Evolutionary conservation across 768 basidiomycete species (phyloP).

Genomic region (Trametes coccinea): DNA sequence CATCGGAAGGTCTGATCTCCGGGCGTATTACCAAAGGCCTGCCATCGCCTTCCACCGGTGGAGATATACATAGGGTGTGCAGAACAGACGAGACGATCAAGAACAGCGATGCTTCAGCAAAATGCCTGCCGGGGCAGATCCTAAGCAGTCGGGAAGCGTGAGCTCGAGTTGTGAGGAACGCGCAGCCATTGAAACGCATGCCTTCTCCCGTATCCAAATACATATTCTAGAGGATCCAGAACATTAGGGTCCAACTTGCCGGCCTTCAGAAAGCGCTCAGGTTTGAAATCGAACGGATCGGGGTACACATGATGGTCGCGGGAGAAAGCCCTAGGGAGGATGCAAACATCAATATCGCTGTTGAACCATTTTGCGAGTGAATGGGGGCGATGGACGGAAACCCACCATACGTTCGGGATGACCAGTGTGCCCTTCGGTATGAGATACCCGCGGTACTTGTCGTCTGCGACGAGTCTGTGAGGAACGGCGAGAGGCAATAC

Average conservation of each 20-base stretch:
- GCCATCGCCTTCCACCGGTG: constrained; percentile 4
- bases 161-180: neutral
- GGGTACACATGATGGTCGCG: constrained; percentile 38
- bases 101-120: constrained; percentile 24
- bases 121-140: constrained; percentile 28
- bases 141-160: constrained; percentile 2
- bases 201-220: neutral
- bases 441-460: constrained; percentile 30
- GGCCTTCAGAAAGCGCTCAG: constrained; percentile 35
- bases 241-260: constrained; percentile 2
- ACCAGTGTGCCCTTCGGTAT: constrained; percentile 33
- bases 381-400: neutral
- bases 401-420: constrained; percentile 25
- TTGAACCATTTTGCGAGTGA: too few relatives aligned
- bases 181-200: neutral
- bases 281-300: constrained; percentile 37
- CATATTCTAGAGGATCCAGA: constrained; percentile 14
- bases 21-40: neutral
- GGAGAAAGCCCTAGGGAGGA: constrained; percentile 36
- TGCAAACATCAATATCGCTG: neutral
- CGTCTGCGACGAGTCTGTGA: constrained; percentile 24
- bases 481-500: constrained; percentile 20
- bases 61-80: constrained; percentile 7
- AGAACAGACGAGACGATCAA: constrained; percentile 15
- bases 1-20: constrained; percentile 2